phyloP scores from a whole-genome alignment of 2,329 filamentous ascomycete species.

The Sarocladiaceae sp. region DNA sequence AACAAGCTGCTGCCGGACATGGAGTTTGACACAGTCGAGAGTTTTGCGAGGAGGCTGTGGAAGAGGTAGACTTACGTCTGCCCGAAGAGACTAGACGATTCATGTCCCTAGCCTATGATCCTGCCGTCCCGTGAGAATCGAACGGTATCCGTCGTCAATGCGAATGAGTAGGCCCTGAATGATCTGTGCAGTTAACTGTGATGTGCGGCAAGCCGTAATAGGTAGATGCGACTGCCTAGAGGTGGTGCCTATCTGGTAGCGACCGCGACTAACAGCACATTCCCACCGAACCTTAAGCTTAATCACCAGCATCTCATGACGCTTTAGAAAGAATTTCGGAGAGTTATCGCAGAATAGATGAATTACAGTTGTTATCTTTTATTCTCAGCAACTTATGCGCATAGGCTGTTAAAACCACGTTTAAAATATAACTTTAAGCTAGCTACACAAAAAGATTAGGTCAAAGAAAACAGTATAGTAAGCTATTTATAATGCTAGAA shows the following conservation, averaged over 20 bases:
- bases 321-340: no score
- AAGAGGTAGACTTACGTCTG: background rate
- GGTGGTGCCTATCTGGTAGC: background rate
- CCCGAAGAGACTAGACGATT: background rate
- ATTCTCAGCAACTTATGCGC: no score
- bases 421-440: no score
- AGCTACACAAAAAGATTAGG: no score
- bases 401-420: no score
- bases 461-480: no score
- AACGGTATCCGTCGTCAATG: background rate
- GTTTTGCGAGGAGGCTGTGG: slow-evolving; percentile 26
- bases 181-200: background rate
- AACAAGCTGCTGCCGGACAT: slow-evolving; percentile 39
- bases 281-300: background rate
- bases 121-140: background rate
- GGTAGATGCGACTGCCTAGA: background rate
- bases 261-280: background rate
- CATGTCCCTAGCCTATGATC: background rate
- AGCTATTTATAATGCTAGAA: no score
- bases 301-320: no score
- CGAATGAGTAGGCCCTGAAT: background rate
- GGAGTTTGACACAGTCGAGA: slow-evolving; percentile 32
- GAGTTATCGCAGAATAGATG: no score
- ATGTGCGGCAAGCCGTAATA: background rate
- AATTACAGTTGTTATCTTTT: no score